Evolutionary conservation across 768 basidiomycete genomes (phyloP).

Genomic region (Phlebiopsis gigantea): DNA sequence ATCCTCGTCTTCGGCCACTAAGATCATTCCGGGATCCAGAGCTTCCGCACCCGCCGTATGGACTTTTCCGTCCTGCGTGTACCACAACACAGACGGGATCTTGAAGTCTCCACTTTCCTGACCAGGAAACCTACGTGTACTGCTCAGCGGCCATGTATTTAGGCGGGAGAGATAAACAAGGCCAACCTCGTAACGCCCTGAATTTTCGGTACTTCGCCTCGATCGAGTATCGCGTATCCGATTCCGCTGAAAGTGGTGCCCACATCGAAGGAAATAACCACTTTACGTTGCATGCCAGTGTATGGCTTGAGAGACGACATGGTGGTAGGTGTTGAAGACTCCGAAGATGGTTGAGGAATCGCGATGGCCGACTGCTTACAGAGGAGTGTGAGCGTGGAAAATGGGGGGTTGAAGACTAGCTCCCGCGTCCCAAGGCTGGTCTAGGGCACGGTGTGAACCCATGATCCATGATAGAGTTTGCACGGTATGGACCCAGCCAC

Average conservation of each 20-base stretch:
- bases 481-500: too few species aligned
- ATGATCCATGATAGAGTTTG: too few species aligned
- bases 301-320: conserved; percentile 1
- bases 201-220: conserved; percentile 29
- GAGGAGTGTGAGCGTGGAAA: too few species aligned
- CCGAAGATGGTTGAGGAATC: too few species aligned
- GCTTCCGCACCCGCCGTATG: conserved; percentile 45
- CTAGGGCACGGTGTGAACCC: too few species aligned
- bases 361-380: too few species aligned
- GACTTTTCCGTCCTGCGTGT: conserved; percentile 33
- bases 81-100: conserved; percentile 45
- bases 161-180: not conserved
- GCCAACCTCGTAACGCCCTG: conserved; percentile 40
- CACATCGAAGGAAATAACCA: conserved; percentile 34
- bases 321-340: too few species aligned
- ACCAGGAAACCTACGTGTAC: conserved; percentile 29
- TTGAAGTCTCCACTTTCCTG: conserved; percentile 41
- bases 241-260: conserved; percentile 49
- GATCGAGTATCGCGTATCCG: conserved; percentile 37
- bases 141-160: too few species aligned
- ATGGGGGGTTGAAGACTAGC: too few species aligned
- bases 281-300: not conserved
- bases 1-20: conserved; percentile 36
- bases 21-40: conserved; percentile 31
- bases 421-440: too few species aligned